Base-by-base conservation (phyloP, 192 early-diverging fungal genomes). In the Mortierella hygrophila region DNA sequence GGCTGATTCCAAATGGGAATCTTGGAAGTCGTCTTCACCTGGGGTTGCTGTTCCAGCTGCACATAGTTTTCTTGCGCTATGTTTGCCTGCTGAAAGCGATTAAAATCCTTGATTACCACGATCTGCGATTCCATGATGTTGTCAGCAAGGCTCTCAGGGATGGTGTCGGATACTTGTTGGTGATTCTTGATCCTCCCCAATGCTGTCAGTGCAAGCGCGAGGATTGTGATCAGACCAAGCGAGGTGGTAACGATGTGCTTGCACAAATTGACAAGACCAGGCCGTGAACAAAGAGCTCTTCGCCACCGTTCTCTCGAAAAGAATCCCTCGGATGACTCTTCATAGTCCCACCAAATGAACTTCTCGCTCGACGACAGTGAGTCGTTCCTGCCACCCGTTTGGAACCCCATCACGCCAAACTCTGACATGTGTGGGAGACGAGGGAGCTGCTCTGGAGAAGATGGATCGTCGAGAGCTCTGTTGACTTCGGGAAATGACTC, bases 141-240 rank as follows among this genome's bases (percentile, higher is more conserved):
- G 6, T 57, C 77, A 0, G 38, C 74, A 41, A 85, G 46, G 68
- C 69, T 85, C 23, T 68, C 35, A 3, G 83, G 83, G 23, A 85
- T 38, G 18, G n/a, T 23, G 32, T 85, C 83, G 42, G 83, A 80
- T 10, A 80, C 83, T 70, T 68, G 83, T 6, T 52, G 35, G 0
- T 35, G 42, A 20, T 80, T n/a, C 29, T 49, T 55, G 69, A 85
- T 68, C 60, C 40, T 79, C 0, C 83, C 83, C 26, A 68, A 11
- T 0, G 83, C 83, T 15, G 83, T 85, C 41, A 85, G 42, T 9
- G 77, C 78, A 23, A 85, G 57, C 18, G 83, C 83, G n/a, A 79
- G 23, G 13, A 85, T 85, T 35, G 76, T 79, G 15, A 85, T 8
- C 21, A 76, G 16, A 5, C 83, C 83, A 42, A 85, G 35, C 0